Percentiles rank a stretch among this genome's conserved stretches.
Conservation (phyloP, 2,329 filamentous ascomycete species). For the Allantophomopsis cytisporea region DNA sequence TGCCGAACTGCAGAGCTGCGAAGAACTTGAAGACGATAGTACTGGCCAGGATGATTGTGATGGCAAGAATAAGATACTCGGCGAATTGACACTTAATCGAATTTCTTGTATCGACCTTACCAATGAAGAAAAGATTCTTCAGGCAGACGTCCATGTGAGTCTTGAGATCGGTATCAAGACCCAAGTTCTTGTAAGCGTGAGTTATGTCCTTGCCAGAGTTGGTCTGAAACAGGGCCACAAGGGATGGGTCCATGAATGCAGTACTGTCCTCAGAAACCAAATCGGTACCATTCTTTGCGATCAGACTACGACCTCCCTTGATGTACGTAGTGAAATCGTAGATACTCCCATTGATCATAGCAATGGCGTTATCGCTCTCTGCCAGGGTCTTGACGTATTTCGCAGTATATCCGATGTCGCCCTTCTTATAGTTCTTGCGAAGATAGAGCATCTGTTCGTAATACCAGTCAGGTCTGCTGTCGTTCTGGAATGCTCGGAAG, state of each 20-base stretch:
- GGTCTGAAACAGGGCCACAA: conserved; percentile 65
- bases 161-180: conserved; percentile 40
- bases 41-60: conserved; percentile 65
- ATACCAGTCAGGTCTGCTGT: conserved; percentile 84
- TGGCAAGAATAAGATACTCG: conserved; percentile 75
- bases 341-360: conserved; percentile 63
- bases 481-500: conserved; percentile 74
- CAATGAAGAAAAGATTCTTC: conserved; percentile 90
- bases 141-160: conserved; percentile 68
- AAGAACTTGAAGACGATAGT: conserved; percentile 95
- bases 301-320: conserved; percentile 55
- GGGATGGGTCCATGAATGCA: conserved; percentile 68
- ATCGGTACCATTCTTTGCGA: conserved; percentile 37
- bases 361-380: conserved; percentile 50
- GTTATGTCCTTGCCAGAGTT: conserved; percentile 69
- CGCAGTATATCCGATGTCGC: conserved; percentile 71
- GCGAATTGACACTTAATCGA: conserved; percentile 77
- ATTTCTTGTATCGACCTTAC: conserved; percentile 81
- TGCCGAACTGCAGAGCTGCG: conserved; percentile 85
- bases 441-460: conserved; percentile 74
- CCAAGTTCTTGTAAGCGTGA: conserved; percentile 66
- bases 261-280: conserved; percentile 35
- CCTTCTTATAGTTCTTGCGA: conserved; percentile 70
- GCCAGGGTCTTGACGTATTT: conserved; percentile 63
- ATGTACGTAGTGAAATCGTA: conserved; percentile 87